A percentile compares a stretch with the other conserved stretches of the same genome.
phyloP scores from a whole-genome alignment of 441 rosid genomes.

The Omphalea diandra region DNA sequence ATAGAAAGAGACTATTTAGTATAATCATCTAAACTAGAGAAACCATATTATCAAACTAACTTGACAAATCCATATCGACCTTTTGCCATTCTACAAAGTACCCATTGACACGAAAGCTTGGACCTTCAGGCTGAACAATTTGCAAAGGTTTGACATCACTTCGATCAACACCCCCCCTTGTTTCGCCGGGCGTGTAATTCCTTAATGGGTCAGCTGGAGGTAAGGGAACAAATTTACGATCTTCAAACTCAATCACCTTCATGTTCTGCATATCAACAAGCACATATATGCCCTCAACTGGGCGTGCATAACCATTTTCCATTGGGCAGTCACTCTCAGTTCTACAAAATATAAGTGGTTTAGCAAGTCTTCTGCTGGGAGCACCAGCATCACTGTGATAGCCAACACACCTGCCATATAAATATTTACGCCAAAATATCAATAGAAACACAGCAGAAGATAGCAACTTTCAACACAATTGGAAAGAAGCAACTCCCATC shows the following conservation, averaged over 20 bases:
- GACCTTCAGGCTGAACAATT: constrained; percentile 86
- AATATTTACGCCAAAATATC: constrained; percentile 12
- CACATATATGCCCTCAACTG: constrained; percentile 79
- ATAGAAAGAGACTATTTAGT: constrained; percentile 13
- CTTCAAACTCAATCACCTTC: constrained; percentile 82
- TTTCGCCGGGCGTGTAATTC: constrained; percentile 82
- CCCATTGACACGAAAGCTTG: constrained; percentile 84
- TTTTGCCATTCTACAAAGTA: constrained; percentile 86
- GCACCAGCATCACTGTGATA: constrained; percentile 72
- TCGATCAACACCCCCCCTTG: constrained; percentile 83
- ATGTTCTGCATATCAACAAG: constrained; percentile 89
- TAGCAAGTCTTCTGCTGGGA: constrained; percentile 80
- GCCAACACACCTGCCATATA: constrained; percentile 65
- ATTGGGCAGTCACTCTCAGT: constrained; percentile 88
- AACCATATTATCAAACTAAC: constrained; percentile 6
- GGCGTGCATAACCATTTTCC: constrained; percentile 96
- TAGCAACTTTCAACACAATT: constrained; percentile 8
- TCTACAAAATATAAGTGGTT: constrained; percentile 83
- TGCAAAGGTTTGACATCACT: constrained; percentile 85
- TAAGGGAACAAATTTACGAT: constrained; percentile 75
- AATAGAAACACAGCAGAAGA: constrained; percentile 10
- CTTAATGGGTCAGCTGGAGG: constrained; percentile 90
- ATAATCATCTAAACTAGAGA: not conserved
- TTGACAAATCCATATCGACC: constrained; percentile 35
- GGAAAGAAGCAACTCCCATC: not conserved